Conservation (phyloP, 345 rosid species). For the Rubroshorea leprosula region DNA sequence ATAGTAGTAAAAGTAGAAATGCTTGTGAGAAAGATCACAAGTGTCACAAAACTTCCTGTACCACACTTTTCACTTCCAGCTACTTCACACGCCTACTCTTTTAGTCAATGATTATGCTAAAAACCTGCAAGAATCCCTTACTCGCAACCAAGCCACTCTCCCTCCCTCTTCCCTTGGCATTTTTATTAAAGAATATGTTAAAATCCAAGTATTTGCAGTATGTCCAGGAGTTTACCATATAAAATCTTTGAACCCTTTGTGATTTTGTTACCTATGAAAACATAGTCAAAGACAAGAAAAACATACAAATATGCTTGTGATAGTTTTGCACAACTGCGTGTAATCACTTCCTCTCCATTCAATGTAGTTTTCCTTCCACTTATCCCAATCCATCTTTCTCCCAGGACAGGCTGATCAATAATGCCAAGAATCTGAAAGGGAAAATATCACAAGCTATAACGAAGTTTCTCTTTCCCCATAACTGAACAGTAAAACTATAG, state of each 20-base stretch:
- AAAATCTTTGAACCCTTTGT: background rate
- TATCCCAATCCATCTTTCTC: constrained; percentile 92
- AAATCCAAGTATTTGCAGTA: background rate
- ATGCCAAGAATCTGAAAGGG: constrained; percentile 73
- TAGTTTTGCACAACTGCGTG: constrained; percentile 55
- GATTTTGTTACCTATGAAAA: background rate
- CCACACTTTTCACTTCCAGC: background rate
- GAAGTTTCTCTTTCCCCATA: background rate
- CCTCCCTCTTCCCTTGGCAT: too few relatives aligned
- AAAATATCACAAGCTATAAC: background rate
- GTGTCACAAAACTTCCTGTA: background rate
- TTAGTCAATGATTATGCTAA: background rate
- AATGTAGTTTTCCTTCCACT: constrained; percentile 66
- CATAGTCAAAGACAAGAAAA: constrained; percentile 9
- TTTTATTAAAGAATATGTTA: too few relatives aligned
- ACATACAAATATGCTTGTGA: constrained; percentile 89
- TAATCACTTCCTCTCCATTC: constrained; percentile 68
- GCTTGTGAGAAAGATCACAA: constrained; percentile 4
- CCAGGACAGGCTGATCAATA: constrained; percentile 81
- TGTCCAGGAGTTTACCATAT: background rate
- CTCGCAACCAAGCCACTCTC: too few relatives aligned
- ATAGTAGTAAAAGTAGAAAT: background rate
- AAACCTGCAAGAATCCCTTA: background rate
- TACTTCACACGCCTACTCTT: background rate
- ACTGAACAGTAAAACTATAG: background rate